Base-by-base conservation (phyloP, 345 rosid genomes). In the Eucalyptus polybractea region DNA sequence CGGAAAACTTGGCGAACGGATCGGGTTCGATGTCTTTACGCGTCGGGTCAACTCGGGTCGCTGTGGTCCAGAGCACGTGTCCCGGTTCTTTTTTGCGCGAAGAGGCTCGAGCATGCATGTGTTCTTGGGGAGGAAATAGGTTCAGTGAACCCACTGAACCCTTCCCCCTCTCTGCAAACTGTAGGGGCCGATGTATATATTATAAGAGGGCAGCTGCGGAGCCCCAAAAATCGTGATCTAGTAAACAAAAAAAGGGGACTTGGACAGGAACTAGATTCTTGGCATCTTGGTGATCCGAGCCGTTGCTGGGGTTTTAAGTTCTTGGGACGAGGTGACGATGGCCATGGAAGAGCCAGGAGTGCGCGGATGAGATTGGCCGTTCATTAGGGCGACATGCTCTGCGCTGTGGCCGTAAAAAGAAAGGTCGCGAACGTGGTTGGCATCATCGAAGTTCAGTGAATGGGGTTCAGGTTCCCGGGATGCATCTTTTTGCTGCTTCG, bases 371-470 rank as follows among this genome's bases (percentile, higher is more conserved):
- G 81, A 33, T 10, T 4, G 27, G 7, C 45, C 47, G 83, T 40
- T 37, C 27, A 5, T 76, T 21, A 40, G 27, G 83, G 47, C 25
- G 29, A 76, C 83, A 40, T 76, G 83, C 2, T 76, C 22, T 76
- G 86, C 31, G 86, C 31, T 56, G 91, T 15, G 88, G 29, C 29
- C 10, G 25, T 33, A 42, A 45, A 51, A 21, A 25, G 81, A 86
- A 69, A 27, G 69, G 37, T n/a, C 8, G 51, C 10, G 25, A 67
- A 87, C 87, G 60, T 80, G 72, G 87, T 40, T 67, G 89, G 89
- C 51, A 62, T 49, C 27, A 87, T 87, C 49, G 53, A 88, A 53
- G 92, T 94, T 92, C 94, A 91, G 60, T 90, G 95, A 90, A 93
- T 56, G 86, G 90, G 92, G 60, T 91, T 72, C 54, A 27, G 45